Conservation (phyloP, 352 stramenopile genomes). For the Aphanomyces invadans region DNA sequence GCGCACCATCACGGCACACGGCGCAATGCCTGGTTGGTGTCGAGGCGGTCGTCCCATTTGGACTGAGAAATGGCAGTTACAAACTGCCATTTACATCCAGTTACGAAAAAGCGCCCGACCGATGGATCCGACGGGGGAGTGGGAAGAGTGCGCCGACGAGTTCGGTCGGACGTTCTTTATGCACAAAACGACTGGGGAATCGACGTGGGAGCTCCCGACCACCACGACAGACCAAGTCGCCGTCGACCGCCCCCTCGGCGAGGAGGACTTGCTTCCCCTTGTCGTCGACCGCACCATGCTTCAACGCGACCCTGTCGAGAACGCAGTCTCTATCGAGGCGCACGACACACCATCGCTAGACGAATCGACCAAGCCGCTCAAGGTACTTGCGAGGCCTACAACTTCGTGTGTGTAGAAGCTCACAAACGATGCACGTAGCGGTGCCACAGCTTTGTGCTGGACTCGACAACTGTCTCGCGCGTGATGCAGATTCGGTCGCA, state of each 20-base stretch:
- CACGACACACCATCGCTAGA: not conserved
- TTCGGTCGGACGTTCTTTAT: slow-evolving; percentile 29
- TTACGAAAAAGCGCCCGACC: too few species aligned
- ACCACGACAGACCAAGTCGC: not conserved
- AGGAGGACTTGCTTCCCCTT: too few species aligned
- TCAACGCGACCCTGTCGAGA: too few species aligned
- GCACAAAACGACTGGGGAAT: slow-evolving; percentile 28
- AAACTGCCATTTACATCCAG: too few species aligned
- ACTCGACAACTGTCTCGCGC: not conserved
- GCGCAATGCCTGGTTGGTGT: too few species aligned
- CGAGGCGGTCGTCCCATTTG: too few species aligned
- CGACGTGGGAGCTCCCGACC: slow-evolving; percentile 29
- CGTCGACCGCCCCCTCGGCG: not conserved
- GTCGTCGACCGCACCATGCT: too few species aligned
- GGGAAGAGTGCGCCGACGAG: slow-evolving; percentile 32
- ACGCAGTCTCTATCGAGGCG: not conserved
- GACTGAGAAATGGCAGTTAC: too few species aligned
- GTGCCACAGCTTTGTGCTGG: not conserved
- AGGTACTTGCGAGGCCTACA: not conserved
- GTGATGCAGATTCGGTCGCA: not conserved
- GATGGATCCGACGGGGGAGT: slow-evolving; percentile 5
- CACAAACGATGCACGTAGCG: not conserved
- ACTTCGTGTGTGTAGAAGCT: not conserved
- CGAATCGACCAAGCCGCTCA: not conserved
- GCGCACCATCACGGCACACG: too few species aligned